Base-by-base conservation (phyloP, 306 rosid genomes). In the Vigna angularis region DNA sequence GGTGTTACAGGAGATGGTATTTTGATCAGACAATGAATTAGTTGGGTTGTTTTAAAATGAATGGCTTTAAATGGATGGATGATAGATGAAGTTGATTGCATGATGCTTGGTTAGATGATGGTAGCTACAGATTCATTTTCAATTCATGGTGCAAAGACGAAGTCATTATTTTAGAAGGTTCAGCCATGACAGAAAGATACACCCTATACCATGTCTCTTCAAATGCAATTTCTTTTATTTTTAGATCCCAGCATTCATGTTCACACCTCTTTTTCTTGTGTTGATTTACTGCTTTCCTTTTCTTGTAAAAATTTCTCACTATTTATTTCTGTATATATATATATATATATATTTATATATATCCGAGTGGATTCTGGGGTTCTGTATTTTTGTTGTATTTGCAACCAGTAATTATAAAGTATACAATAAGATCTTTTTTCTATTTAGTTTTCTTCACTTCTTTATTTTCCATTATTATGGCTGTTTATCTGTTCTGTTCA, bases 1-100 rank as follows among this genome's bases (percentile, higher is more conserved):
- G 66, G 67, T 77, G 42, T 77, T 52, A 73, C 81, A 85, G 88
- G 88, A 85, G 66, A 77, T 84, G 87, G 76, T 77, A 74, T 73
- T 80, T 81, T 85, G 83, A 81, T 66, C 59, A 77, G 74, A 67
- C 65, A 66, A 61, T 74, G 57, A 56, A 70, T 71, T 77, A 81
- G 80, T 62, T 79, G 67, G 71, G 32, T 86, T 71, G 51, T 76
- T 66, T 64, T 62, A 32, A 82, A 82, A 72, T 84, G 82, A 76
- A 78, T 81, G 85, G 69, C 62, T 70, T 76, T 76, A 67, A 62
- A 80, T 72, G 58, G 38, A 70, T 77, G 73, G 77, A 77, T 65
- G 68, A 52, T 63, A 56, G 66, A 57, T 50, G 84, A 57, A 76
- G 75, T 76, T 80, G 52, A 76, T 72, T 68, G 61, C 47, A 45